These are phyloP conservation scores for Xylariomycetidae sp. DNA, from an alignment of 2,329 filamentous ascomycete genomes.

Conservation along the genomic window DNA sequence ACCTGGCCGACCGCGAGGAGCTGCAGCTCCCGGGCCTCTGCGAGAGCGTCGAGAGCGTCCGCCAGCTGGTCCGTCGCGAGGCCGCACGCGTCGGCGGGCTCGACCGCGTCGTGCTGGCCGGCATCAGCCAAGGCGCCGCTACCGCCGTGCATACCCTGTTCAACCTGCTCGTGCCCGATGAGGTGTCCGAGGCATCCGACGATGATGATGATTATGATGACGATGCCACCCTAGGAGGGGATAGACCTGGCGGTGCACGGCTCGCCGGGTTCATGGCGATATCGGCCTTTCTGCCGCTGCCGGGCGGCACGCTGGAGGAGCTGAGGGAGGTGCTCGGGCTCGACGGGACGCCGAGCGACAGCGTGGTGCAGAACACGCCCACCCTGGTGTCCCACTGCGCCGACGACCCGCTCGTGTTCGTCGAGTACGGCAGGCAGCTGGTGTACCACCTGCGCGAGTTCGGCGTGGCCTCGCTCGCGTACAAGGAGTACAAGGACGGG, in stretches of 20 bases:
- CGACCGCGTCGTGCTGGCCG: constrained; percentile 37
- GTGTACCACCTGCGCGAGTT: constrained; percentile 30
- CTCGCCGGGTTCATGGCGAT: constrained; percentile 16
- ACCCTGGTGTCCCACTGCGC: constrained; percentile 40
- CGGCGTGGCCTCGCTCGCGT: constrained; percentile 31
- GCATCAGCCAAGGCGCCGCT: constrained; percentile 43
- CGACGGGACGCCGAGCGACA: constrained; percentile 16
- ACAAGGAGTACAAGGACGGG: constrained; percentile 37
- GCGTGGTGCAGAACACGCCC: constrained; percentile 36
- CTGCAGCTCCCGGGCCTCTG: constrained; percentile 36
- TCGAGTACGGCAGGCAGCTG: constrained; percentile 33
- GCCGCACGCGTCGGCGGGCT: constrained; percentile 30
- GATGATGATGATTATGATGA: constrained; percentile 2
- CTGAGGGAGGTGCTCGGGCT: constrained; percentile 28
- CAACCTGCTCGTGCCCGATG: constrained; percentile 9
- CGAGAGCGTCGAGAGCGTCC: constrained; percentile 31
- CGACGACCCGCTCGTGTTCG: constrained; percentile 37
- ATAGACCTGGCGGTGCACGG: constrained; percentile 2
- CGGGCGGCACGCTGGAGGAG: constrained; percentile 19
- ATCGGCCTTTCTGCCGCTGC: constrained; percentile 17
- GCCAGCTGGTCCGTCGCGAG: constrained; percentile 29
- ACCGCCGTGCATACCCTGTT: constrained; percentile 25
- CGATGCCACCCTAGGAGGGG: constrained; percentile 6
- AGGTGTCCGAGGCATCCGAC: too few species aligned
- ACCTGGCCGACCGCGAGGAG: too few species aligned